A percentile compares a stretch with the other conserved stretches of the same genome.
Evolutionary conservation across 495 filamentous ascomycete genomes (phyloP).

Genomic region (Baudoinia panamericana): DNA sequence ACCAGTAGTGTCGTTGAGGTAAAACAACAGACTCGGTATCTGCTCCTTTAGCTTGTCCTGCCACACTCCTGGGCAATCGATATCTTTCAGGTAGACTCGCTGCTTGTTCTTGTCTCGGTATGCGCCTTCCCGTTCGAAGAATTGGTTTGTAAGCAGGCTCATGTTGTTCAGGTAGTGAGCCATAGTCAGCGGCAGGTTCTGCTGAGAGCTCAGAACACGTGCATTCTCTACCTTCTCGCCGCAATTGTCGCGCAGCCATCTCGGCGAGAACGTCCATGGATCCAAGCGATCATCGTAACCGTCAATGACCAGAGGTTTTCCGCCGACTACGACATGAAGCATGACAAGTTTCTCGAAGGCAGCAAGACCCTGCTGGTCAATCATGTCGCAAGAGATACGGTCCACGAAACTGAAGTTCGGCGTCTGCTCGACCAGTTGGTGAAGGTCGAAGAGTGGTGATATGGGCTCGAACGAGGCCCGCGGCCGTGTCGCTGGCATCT

Average conservation of each 20-base stretch:
- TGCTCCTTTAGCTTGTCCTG: slow-evolving; percentile 58
- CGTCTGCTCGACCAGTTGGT: slow-evolving; percentile 55
- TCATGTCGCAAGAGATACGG: slow-evolving; percentile 59
- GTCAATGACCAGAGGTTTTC: slow-evolving; percentile 77
- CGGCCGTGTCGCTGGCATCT: slow-evolving; percentile 56
- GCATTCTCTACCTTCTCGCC: slow-evolving; percentile 60
- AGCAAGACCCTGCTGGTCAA: slow-evolving; percentile 54
- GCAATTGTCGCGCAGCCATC: slow-evolving; percentile 64
- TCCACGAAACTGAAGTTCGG: slow-evolving; percentile 74
- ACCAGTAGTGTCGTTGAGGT: slow-evolving; percentile 66
- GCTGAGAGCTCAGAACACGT: slow-evolving; percentile 55
- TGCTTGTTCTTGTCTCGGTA: slow-evolving; percentile 61
- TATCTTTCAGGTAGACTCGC: slow-evolving; percentile 86
- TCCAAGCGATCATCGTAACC: slow-evolving; percentile 59
- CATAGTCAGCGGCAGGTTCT: slow-evolving; percentile 64
- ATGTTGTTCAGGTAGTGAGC: slow-evolving; percentile 80
- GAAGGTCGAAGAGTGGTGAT: slow-evolving; percentile 65
- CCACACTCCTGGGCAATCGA: slow-evolving; percentile 83
- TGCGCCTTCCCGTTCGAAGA: slow-evolving; percentile 43
- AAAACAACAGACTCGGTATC: slow-evolving; percentile 69
- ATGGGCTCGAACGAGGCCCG: slow-evolving; percentile 70
- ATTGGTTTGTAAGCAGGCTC: slow-evolving; percentile 62
- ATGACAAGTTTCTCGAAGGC: slow-evolving; percentile 69
- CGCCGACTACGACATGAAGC: slow-evolving; percentile 65
- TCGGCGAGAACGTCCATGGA: slow-evolving; percentile 59